Evolutionary conservation across 345 rosid genomes (phyloP).

Genomic region (Adansonia digitata): DNA sequence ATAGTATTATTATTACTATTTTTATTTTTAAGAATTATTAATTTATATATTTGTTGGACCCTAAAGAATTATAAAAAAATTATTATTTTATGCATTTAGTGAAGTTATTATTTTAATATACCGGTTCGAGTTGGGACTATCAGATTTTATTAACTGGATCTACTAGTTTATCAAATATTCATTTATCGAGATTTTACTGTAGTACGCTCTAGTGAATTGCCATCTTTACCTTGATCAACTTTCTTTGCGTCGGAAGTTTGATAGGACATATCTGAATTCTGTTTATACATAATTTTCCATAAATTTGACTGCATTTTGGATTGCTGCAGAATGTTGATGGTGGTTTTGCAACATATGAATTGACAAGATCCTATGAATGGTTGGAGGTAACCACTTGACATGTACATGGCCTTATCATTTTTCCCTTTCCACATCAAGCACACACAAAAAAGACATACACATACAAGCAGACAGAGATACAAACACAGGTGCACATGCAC

Average conservation of each 20-base stretch:
- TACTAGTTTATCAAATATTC: background rate
- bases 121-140: background rate
- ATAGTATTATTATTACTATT: background rate
- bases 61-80: too few relatives aligned
- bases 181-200: background rate
- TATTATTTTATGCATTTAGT: background rate
- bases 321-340: constrained; percentile 65
- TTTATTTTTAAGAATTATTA: too few relatives aligned
- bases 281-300: background rate
- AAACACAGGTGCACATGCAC: background rate
- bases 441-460: background rate
- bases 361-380: constrained; percentile 82
- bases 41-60: too few relatives aligned
- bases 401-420: background rate
- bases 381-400: constrained; percentile 52
- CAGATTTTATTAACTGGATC: background rate
- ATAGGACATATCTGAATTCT: background rate
- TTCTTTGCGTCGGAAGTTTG: background rate
- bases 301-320: background rate
- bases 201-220: background rate
- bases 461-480: background rate
- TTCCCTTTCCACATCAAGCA: background rate
- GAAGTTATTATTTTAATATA: background rate
- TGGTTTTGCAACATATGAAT: constrained; percentile 79
- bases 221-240: background rate